These are phyloP conservation scores for Dothideomycetes sp. DNA, from an alignment of 2,329 filamentous ascomycete species.

Conservation along the genomic window DNA sequence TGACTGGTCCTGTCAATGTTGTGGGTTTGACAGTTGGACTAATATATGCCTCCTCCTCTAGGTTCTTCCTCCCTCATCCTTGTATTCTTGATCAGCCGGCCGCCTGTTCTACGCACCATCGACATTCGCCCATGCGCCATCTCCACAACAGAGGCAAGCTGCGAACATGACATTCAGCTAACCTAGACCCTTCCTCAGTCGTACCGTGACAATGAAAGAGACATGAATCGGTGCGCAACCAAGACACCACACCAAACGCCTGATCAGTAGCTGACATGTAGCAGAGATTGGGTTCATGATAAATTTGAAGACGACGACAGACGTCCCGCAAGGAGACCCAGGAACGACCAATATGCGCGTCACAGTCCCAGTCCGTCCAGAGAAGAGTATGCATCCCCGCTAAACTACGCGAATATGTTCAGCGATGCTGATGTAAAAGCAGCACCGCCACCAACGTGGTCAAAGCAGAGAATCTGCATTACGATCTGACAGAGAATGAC, in stretches of 20 bases:
- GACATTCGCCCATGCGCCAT: constrained; percentile 2
- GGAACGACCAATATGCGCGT: constrained; percentile 15
- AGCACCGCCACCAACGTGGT: constrained; percentile 48
- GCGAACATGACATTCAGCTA: constrained; percentile 18
- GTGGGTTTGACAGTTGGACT: background rate
- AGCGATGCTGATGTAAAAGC: background rate
- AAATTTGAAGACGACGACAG: constrained; percentile 67
- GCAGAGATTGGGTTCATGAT: constrained; percentile 88
- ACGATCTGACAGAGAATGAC: constrained; percentile 78
- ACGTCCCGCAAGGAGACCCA: constrained; percentile 10
- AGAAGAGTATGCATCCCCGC: constrained; percentile 14
- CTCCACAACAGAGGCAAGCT: background rate
- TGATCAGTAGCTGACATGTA: constrained; percentile 11
- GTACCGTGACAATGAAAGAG: constrained; percentile 45
- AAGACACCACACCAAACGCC: background rate
- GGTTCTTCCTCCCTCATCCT: constrained; percentile 15
- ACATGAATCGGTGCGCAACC: constrained; percentile 54
- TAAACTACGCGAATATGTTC: too few species aligned
- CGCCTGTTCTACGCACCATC: constrained; percentile 15
- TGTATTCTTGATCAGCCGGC: constrained; percentile 12
- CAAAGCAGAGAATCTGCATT: constrained; percentile 82
- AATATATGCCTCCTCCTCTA: constrained; percentile 9
- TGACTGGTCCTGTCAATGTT: constrained; percentile 23
- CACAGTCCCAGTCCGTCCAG: constrained; percentile 14
- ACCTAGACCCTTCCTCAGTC: constrained; percentile 24